Percentiles rank a stretch among this genome's conserved stretches.
Evolutionary conservation across 306 rosid species (phyloP).

Genomic region (Cucurbita ficifolia): DNA sequence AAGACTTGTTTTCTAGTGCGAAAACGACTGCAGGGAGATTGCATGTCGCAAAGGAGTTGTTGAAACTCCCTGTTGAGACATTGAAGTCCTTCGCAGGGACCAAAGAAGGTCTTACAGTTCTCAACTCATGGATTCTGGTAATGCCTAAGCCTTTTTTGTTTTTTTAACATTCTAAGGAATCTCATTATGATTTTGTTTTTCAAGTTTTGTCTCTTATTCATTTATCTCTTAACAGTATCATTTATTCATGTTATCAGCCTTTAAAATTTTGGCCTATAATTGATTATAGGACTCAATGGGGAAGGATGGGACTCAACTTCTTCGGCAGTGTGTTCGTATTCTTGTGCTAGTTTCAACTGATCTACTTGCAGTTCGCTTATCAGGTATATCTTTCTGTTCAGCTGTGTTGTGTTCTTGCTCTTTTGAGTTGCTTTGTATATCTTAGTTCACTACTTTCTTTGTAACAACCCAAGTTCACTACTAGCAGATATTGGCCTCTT

Average conservation of each 20-base stretch:
- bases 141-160: neutral
- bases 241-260: conserved; percentile 7
- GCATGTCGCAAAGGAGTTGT: conserved; percentile 74
- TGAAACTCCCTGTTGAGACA: conserved; percentile 57
- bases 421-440: neutral
- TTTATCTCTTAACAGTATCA: neutral
- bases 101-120: conserved; percentile 70
- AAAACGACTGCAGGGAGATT: conserved; percentile 81
- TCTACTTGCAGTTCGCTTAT: conserved; percentile 76
- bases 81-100: conserved; percentile 93
- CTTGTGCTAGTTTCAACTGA: conserved; percentile 92
- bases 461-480: too few species aligned
- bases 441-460: too few species aligned
- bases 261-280: neutral
- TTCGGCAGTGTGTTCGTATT: conserved; percentile 97
- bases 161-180: conserved; percentile 1
- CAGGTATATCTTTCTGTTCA: conserved; percentile 43
- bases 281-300: conserved; percentile 85
- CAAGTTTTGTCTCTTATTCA: neutral
- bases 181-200: neutral
- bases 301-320: conserved; percentile 92
- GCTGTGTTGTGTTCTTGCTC: neutral
- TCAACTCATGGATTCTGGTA: conserved; percentile 98
- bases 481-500: too few species aligned
- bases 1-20: conserved; percentile 67